Conservation (phyloP, 2,329 filamentous ascomycete species). For the Stagonosporopsis cucurbitacearum region DNA sequence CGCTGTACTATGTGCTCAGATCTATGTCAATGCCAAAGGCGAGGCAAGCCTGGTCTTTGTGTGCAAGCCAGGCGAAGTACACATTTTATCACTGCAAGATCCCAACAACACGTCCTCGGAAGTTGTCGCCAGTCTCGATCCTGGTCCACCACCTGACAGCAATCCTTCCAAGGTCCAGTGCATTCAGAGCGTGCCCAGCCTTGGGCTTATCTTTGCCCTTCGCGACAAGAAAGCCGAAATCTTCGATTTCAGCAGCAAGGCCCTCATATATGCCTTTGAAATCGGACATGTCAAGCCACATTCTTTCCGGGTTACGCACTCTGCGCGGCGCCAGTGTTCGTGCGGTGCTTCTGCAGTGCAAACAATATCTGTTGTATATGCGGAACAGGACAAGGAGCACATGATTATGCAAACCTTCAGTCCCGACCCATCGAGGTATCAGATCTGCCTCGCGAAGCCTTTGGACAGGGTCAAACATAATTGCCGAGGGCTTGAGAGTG, state of each 20-base stretch:
- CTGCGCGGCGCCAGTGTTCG: slow-evolving; percentile 57
- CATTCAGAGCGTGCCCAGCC: slow-evolving; percentile 64
- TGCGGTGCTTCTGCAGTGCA: slow-evolving; percentile 64
- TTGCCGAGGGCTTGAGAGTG: slow-evolving; percentile 48
- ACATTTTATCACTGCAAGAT: slow-evolving; percentile 38
- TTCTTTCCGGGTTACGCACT: slow-evolving; percentile 67
- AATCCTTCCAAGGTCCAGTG: slow-evolving; percentile 59
- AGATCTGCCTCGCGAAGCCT: slow-evolving; percentile 63
- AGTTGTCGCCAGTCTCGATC: slow-evolving; percentile 44
- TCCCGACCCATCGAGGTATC: slow-evolving; percentile 58
- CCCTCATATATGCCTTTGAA: slow-evolving; percentile 66
- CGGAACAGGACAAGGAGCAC: slow-evolving; percentile 64
- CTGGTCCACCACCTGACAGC: slow-evolving; percentile 43
- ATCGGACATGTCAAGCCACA: slow-evolving; percentile 65
- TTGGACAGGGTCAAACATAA: slow-evolving; percentile 35
- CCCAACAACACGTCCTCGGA: slow-evolving; percentile 38
- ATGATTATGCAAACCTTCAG: slow-evolving; percentile 71
- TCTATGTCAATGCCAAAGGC: slow-evolving; percentile 37
- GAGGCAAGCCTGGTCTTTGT: slow-evolving; percentile 42
- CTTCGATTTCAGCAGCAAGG: slow-evolving; percentile 64
- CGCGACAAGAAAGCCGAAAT: slow-evolving; percentile 64
- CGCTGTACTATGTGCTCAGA: slow-evolving; percentile 35
- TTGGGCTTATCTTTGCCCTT: slow-evolving; percentile 68
- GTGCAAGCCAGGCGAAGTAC: slow-evolving; percentile 44
- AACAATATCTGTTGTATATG: slow-evolving; percentile 70